A percentile compares a stretch with the other conserved stretches of the same genome.
These are phyloP conservation scores for Microdochium bolleyi DNA, from an alignment of 2,329 filamentous ascomycete species.

Conservation along the genomic window DNA sequence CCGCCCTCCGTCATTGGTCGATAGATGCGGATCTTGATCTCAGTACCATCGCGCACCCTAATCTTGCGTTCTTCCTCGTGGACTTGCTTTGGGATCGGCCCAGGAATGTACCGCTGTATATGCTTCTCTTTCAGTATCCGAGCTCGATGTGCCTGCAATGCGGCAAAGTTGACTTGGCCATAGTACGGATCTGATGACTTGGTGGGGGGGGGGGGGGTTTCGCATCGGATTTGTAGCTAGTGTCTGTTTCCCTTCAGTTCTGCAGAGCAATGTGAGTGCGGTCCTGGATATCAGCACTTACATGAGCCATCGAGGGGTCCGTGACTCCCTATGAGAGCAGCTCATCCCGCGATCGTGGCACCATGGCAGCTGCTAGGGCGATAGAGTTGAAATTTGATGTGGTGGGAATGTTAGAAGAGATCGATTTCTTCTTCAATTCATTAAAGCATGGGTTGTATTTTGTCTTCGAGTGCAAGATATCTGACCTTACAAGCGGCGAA, in stretches of 20 bases:
- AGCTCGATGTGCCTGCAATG: constrained; percentile 13
- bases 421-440: no score
- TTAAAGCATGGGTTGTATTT: no score
- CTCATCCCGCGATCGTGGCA: neutral
- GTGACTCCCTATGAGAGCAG: neutral
- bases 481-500: neutral
- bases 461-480: neutral
- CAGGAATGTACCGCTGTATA: constrained; percentile 16
- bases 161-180: constrained; percentile 9
- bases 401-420: no score
- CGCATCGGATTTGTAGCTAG: constrained; percentile 10
- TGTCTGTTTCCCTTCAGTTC: constrained; percentile 6
- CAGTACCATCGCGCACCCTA: constrained; percentile 20
- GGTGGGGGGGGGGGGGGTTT: no score
- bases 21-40: constrained; percentile 22
- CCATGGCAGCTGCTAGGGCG: neutral
- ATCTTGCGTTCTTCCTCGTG: constrained; percentile 21
- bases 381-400: no score
- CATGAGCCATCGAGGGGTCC: neutral
- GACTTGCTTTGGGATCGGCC: constrained; percentile 14
- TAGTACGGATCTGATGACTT: constrained; percentile 14
- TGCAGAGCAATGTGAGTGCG: neutral
- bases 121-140: constrained; percentile 15
- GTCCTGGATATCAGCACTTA: neutral
- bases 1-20: constrained; percentile 10